Evolutionary conservation across 2,329 filamentous ascomycete species (phyloP).

Genomic region (Colletotrichum echinochloae): DNA sequence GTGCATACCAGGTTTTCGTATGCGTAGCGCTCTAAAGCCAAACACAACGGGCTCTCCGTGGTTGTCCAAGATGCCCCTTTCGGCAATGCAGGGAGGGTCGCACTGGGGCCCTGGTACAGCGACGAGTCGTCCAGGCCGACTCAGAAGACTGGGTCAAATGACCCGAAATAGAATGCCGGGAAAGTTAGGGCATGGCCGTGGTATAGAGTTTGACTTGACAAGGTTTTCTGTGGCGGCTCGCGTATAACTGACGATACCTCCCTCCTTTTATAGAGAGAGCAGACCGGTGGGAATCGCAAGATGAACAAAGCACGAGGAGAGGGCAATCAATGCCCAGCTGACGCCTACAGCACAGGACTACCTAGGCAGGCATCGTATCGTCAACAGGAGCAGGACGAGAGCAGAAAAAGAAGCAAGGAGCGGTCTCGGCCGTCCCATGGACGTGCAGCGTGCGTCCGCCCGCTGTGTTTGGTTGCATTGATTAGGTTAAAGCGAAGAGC

Average conservation of each 20-base stretch:
- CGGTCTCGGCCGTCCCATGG: neutral
- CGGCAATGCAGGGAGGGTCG: constrained; percentile 1
- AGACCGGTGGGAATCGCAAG: neutral
- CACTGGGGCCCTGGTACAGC: constrained; percentile 7
- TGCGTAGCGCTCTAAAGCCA: neutral
- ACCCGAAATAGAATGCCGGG: neutral
- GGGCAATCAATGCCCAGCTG: neutral
- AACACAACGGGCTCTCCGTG: neutral
- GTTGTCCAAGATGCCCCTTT: neutral
- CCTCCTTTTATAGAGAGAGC: no score
- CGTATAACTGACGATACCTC: neutral
- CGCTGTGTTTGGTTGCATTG: constrained; percentile 2
- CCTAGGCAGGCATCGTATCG: neutral
- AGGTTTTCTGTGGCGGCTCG: neutral
- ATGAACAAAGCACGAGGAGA: neutral
- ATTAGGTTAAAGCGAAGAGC: constrained; percentile 12
- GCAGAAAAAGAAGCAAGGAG: neutral
- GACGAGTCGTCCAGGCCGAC: constrained; percentile 2
- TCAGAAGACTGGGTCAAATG: neutral
- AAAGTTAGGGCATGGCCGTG: neutral
- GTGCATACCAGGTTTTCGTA: no score
- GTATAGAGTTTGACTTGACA: neutral
- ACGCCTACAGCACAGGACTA: no score
- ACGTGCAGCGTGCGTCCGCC: constrained; percentile 5
- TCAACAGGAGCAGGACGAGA: neutral